Percentiles rank a stretch among this genome's conserved stretches.
Conservation (phyloP, 768 basidiomycete genomes). For the Termitomyces sp. region DNA sequence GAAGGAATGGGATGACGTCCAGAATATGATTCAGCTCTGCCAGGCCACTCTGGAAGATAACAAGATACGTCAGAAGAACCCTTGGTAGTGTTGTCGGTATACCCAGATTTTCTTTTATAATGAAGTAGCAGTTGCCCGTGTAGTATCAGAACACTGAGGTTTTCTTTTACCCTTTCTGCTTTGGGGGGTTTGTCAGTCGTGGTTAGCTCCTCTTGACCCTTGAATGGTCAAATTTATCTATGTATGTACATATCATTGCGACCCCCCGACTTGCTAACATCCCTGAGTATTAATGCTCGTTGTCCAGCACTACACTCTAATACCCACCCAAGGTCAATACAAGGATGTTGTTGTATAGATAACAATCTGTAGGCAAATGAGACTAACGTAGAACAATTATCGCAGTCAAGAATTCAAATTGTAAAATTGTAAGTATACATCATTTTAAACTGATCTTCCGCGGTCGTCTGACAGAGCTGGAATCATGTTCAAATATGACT, state of each 20-base stretch:
- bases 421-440: too few relatives aligned
- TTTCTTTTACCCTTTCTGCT: background rate
- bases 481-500: too few relatives aligned
- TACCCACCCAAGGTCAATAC: background rate
- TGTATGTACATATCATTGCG: too few relatives aligned
- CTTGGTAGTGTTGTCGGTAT: background rate
- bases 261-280: background rate
- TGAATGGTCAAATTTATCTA: background rate
- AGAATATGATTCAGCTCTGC: background rate
- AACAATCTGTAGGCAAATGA: too few relatives aligned
- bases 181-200: background rate
- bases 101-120: background rate
- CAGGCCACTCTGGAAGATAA: background rate
- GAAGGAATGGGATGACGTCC: background rate
- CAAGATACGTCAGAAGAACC: background rate
- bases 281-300: background rate
- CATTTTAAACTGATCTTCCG: too few relatives aligned
- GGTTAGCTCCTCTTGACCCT: background rate
- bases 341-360: background rate
- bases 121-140: background rate
- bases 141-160: background rate
- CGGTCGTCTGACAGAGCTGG: too few relatives aligned
- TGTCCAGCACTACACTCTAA: background rate
- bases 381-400: too few relatives aligned
- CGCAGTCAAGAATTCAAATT: too few relatives aligned